A percentile compares a stretch with the other conserved stretches of the same genome.
Conservation (phyloP, 768 basidiomycete genomes). For the Russula brevipes region DNA sequence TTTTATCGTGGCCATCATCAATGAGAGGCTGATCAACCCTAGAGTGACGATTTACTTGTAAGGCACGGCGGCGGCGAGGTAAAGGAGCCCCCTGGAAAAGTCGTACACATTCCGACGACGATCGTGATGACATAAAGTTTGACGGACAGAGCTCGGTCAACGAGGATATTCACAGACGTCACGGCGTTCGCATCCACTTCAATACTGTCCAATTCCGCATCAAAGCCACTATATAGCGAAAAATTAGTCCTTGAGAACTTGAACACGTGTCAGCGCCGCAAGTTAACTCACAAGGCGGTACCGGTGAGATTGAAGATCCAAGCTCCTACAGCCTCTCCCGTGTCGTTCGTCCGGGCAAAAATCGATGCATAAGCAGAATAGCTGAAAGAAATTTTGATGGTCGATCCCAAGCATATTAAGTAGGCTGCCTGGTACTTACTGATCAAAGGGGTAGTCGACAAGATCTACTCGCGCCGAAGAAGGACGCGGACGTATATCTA, state of each 20-base stretch:
- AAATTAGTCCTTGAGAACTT: neutral
- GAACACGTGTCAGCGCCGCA: neutral
- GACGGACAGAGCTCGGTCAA: slow-evolving; percentile 8
- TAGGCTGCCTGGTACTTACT: neutral
- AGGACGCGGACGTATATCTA: neutral
- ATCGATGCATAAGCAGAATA: slow-evolving; percentile 1
- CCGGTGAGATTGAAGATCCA: slow-evolving; percentile 6
- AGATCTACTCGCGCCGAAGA: neutral
- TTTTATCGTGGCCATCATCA: slow-evolving; percentile 13
- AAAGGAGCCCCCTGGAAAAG: neutral
- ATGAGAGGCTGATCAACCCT: slow-evolving; percentile 18
- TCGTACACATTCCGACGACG: slow-evolving; percentile 20
- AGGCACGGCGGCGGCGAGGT: neutral
- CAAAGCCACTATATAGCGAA: slow-evolving; percentile 2
- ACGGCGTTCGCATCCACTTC: neutral
- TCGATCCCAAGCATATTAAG: too few relatives aligned
- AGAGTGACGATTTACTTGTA: neutral
- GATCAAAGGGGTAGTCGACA: slow-evolving; percentile 17
- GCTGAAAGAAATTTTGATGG: neutral
- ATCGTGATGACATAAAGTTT: slow-evolving; percentile 14
- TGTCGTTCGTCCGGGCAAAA: slow-evolving; percentile 11
- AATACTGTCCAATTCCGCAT: neutral
- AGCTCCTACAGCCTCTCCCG: neutral
- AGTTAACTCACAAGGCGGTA: slow-evolving; percentile 6
- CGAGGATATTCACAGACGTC: neutral